Evolutionary conservation across 1,284 basidiomycete species (phyloP), one percentile per base, ranked within the genome.

Genomic region (Phylloporus sp.): DNA sequence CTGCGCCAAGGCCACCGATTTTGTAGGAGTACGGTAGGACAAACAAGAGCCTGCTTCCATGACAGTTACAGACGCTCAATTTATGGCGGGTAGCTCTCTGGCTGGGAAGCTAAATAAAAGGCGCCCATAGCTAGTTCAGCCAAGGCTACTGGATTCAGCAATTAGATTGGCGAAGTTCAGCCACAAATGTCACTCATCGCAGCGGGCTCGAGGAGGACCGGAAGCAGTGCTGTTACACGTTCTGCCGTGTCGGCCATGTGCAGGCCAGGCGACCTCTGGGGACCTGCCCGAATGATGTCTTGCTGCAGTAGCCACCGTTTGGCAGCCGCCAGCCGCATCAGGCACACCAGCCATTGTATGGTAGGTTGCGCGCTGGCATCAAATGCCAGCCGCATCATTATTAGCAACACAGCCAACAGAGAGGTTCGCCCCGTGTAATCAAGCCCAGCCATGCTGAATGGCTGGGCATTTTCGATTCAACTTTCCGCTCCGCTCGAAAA

Each of bases 401-500:
- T 74, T 53, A 53, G 45, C 29, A 37, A 63, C 71, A 72, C 73
- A 68, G 71, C 73, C 60, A 14, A 43, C 52, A 56, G 60, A 56
- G 41, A 35, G 15, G 49, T n/a, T 43, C 25, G 17, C 39, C 35
- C 68, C 53, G 47, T 29, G 58, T 39, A 47, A 43, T 8, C 14
- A 25, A 39, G 60, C 60, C 43, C 11, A 32, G 60, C 47, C 29
- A 65, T 71, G 53, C 62, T 32, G 53, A 29, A 55, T 14, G 29
- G 32, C 53, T 19, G 20, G 37, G n/a, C 12, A 58, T 52, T 37
- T 19, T n/a, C 27, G 41, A 35, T 43, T 62, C 35, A n/a, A 66
- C 43, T 32, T 62, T 52, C 52, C 53, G 45, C 74, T 77, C 75
- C 74, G 76, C 71, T 70, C 67, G 67, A 77, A 75, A 41, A 76